These are phyloP conservation scores for Fomes fomentarius DNA, from an alignment of 1,284 basidiomycete genomes.

Conservation along the genomic window DNA sequence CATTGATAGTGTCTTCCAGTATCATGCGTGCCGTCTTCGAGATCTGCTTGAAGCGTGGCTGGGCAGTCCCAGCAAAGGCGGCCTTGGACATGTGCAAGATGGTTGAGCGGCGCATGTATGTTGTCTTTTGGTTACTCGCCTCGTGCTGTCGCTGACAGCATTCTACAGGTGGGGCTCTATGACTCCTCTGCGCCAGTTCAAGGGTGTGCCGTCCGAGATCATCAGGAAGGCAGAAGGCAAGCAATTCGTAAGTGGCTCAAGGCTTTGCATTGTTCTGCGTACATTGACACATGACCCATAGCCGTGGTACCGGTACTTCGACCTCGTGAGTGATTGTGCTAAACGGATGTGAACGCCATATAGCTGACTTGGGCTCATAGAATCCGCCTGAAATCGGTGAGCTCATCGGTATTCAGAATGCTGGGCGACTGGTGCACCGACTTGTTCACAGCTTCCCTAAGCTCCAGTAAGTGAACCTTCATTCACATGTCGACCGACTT, in stretches of 20 bases:
- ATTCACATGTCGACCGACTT: neutral
- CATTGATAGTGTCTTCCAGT: slow-evolving; percentile 41
- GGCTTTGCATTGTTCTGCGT: too few species aligned
- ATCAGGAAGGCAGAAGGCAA: slow-evolving; percentile 95
- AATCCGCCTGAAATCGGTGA: slow-evolving; percentile 89
- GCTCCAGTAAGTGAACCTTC: slow-evolving; percentile 66
- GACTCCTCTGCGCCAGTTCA: slow-evolving; percentile 97
- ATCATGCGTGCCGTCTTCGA: slow-evolving; percentile 98
- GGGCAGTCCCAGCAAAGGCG: slow-evolving; percentile 91
- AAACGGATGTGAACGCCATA: too few species aligned
- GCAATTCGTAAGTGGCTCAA: slow-evolving; percentile 76
- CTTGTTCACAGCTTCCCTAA: slow-evolving; percentile 97
- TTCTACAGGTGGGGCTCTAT: slow-evolving; percentile 88
- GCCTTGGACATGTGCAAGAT: slow-evolving; percentile 97
- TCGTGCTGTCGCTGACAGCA: slow-evolving; percentile 4
- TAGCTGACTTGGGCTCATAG: slow-evolving; percentile 31
- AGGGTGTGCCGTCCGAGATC: slow-evolving; percentile 85
- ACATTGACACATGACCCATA: too few species aligned
- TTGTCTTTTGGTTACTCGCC: neutral
- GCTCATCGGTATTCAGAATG: slow-evolving; percentile 91
- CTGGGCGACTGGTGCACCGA: slow-evolving; percentile 91
- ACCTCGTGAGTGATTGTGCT: slow-evolving; percentile 57
- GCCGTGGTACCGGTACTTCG: slow-evolving; percentile 97
- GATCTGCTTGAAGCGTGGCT: slow-evolving; percentile 98
- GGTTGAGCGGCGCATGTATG: slow-evolving; percentile 87